These are phyloP conservation scores for Posidonia australis DNA, from an alignment of 106 monocot genomes.

Conservation along the genomic window DNA sequence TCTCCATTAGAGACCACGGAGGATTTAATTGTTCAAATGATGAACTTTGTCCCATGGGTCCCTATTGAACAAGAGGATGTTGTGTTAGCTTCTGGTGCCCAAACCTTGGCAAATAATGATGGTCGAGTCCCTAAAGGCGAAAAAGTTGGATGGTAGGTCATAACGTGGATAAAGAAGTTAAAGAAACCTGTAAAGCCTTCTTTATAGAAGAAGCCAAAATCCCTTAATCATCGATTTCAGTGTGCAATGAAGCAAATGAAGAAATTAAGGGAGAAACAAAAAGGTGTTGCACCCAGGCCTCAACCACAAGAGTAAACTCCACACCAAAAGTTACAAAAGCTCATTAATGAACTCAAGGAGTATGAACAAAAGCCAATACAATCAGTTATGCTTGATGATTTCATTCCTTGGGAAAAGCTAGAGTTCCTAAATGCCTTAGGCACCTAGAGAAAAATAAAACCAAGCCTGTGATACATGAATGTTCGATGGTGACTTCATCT, in stretches of 20 bases:
- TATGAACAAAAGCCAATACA: background rate
- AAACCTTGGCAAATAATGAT: no score
- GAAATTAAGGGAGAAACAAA: background rate
- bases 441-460: background rate
- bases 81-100: no score
- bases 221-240: background rate
- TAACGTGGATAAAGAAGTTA: background rate
- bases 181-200: background rate
- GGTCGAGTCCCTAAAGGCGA: background rate
- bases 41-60: background rate
- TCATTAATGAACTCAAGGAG: background rate
- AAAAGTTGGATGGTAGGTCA: background rate
- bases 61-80: no score
- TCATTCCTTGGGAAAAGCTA: background rate
- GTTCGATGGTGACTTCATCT: background rate
- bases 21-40: background rate
- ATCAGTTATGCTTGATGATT: background rate
- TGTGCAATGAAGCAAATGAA: background rate
- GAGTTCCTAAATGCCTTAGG: background rate
- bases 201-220: background rate
- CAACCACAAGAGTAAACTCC: background rate
- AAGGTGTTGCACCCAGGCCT: background rate
- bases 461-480: background rate
- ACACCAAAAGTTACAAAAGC: background rate
- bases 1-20: no score